Conservation (phyloP, 495 filamentous ascomycete genomes). For the Daldinia grandis region DNA sequence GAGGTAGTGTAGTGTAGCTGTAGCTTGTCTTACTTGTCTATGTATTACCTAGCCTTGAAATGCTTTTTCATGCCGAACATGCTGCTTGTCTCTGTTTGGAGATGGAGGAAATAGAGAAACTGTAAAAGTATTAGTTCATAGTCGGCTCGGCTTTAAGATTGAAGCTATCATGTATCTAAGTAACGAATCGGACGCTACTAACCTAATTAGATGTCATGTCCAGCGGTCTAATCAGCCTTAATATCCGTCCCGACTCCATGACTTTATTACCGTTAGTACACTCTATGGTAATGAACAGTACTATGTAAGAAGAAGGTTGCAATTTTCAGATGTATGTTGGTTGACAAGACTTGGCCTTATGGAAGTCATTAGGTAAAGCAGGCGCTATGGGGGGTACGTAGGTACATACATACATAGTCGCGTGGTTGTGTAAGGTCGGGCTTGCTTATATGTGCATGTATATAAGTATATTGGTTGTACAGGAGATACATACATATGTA, state of each 20-base stretch:
- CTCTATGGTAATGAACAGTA: not conserved
- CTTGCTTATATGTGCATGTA: not conserved
- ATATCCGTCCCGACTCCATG: not conserved
- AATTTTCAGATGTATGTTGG: not conserved
- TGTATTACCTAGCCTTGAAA: not conserved
- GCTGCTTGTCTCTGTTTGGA: not conserved
- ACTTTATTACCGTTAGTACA: not conserved
- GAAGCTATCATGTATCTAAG: not conserved
- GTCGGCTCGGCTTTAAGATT: not conserved
- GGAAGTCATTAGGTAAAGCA: not conserved
- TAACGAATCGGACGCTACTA: not conserved
- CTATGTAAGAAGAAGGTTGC: conserved; percentile 8
- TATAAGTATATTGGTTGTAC: not conserved
- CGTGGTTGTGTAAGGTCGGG: conserved; percentile 5
- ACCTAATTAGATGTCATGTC: not conserved
- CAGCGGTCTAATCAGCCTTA: not conserved
- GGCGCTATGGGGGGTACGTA: not conserved
- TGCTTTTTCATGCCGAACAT: not conserved
- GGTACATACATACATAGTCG: not conserved
- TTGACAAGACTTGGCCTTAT: not conserved
- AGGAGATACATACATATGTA: no score
- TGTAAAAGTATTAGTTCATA: not conserved
- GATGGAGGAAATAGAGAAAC: not conserved
- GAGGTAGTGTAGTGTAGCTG: not conserved
- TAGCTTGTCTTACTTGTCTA: not conserved